Conservation (phyloP, 176 grass and related monocot species). For the Bothriochloa decipiens region DNA sequence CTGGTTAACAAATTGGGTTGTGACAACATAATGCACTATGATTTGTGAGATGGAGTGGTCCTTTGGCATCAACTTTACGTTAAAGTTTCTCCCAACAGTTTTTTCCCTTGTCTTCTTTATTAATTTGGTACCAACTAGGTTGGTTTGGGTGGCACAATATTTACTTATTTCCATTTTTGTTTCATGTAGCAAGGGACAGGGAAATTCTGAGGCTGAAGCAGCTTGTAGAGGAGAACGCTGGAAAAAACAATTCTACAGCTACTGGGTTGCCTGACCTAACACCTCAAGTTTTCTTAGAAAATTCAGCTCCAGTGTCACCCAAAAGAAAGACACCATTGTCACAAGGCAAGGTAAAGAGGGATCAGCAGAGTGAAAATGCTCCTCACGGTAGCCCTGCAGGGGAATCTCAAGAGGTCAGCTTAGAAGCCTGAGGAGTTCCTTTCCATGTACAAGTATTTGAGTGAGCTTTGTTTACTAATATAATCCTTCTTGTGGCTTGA, state of each 20-base stretch:
- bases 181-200: constrained; percentile 55
- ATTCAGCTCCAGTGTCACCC: constrained; percentile 9
- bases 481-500: constrained; percentile 36
- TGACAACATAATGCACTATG: neutral
- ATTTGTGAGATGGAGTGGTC: neutral
- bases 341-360: neutral
- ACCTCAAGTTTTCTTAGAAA: neutral
- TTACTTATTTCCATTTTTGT: constrained; percentile 10
- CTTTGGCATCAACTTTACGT: constrained; percentile 11
- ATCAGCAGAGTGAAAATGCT: constrained; percentile 8
- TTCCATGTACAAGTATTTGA: constrained; percentile 24
- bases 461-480: constrained; percentile 28
- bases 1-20: constrained; percentile 7
- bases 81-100: neutral
- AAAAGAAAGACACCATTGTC: constrained; percentile 25
- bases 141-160: constrained; percentile 16
- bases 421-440: constrained; percentile 16
- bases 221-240: constrained; percentile 53
- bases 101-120: neutral
- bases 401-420: constrained; percentile 44
- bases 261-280: neutral
- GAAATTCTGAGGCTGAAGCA: constrained; percentile 61
- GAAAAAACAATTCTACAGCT: constrained; percentile 22
- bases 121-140: neutral
- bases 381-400: constrained; percentile 20